Percentiles rank a stretch among this genome's conserved stretches.
Evolutionary conservation across 164 flowering plant species (phyloP).

Genomic region (Malania oleifera): DNA sequence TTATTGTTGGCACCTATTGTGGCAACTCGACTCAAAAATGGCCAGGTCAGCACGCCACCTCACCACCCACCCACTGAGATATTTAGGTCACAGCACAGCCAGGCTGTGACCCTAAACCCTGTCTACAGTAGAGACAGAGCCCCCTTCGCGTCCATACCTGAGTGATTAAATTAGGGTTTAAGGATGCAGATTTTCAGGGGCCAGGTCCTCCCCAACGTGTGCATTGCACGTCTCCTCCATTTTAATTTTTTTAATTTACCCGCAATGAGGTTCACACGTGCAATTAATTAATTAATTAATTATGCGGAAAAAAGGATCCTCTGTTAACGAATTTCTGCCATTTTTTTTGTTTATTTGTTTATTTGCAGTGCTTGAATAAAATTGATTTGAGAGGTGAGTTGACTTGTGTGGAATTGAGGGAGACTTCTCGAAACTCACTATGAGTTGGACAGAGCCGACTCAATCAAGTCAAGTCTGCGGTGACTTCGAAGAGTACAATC

Average conservation of each 20-base stretch:
- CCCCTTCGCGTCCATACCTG: slow-evolving; percentile 2
- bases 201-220: slow-evolving; percentile 22
- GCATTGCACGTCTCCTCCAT: slow-evolving; percentile 27
- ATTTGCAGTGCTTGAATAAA: no score
- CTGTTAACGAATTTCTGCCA: no score
- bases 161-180: slow-evolving; percentile 9
- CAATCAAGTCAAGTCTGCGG: no score
- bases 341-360: no score
- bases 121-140: slow-evolving; percentile 25
- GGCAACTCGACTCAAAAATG: slow-evolving; percentile 12
- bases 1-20: slow-evolving; percentile 7
- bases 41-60: no score
- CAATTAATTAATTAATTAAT: no score
- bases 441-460: no score
- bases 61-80: slow-evolving; percentile 18
- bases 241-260: slow-evolving; percentile 4
- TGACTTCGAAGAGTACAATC: no score
- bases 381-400: no score
- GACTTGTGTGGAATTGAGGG: no score
- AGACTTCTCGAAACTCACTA: no score
- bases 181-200: slow-evolving; percentile 13
- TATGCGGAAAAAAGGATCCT: no score
- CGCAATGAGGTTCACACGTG: slow-evolving; percentile 20
- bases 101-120: slow-evolving; percentile 12
- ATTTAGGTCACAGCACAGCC: slow-evolving; percentile 18